A percentile compares a stretch with the other conserved stretches of the same genome.
phyloP scores from a whole-genome alignment of 495 filamentous ascomycete species.

The Darksidea phi region DNA sequence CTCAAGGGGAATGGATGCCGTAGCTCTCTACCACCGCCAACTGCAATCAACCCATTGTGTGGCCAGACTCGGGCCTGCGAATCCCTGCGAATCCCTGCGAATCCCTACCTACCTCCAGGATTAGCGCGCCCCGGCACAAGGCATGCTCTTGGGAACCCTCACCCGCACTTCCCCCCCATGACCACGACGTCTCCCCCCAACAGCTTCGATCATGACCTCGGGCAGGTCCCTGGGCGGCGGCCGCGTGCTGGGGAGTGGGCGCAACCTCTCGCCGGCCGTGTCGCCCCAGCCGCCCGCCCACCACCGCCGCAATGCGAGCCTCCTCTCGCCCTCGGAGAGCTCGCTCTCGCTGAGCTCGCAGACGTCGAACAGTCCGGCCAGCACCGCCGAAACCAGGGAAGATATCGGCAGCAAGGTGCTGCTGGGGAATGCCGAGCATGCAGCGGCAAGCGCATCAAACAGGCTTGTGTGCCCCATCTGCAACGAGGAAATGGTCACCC shows the following conservation, averaged over 20 bases:
- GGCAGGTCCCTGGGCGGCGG: conserved; percentile 80
- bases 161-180: conserved; percentile 1
- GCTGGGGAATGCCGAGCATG: conserved; percentile 53
- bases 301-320: conserved; percentile 40
- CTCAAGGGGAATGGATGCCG: too few species aligned
- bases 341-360: conserved; percentile 58
- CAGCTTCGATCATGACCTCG: conserved; percentile 32
- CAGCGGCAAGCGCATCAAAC: conserved; percentile 56
- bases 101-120: too few species aligned
- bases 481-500: conserved; percentile 95
- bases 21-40: too few species aligned
- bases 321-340: conserved; percentile 52
- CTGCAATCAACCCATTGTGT: too few species aligned
- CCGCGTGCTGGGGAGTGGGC: conserved; percentile 80
- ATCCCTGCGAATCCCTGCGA: too few species aligned
- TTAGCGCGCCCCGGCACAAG: conserved; percentile 10
- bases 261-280: conserved; percentile 69
- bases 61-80: too few species aligned
- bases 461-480: conserved; percentile 91
- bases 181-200: conserved; percentile 17
- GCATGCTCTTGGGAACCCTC: not conserved
- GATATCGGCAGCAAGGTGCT: conserved; percentile 59
- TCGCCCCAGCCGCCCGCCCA: conserved; percentile 54
- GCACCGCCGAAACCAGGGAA: conserved; percentile 59
- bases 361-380: conserved; percentile 56